Conservation (phyloP, 2,329 filamentous ascomycete genomes). For the Fusarium ambrosium region DNA sequence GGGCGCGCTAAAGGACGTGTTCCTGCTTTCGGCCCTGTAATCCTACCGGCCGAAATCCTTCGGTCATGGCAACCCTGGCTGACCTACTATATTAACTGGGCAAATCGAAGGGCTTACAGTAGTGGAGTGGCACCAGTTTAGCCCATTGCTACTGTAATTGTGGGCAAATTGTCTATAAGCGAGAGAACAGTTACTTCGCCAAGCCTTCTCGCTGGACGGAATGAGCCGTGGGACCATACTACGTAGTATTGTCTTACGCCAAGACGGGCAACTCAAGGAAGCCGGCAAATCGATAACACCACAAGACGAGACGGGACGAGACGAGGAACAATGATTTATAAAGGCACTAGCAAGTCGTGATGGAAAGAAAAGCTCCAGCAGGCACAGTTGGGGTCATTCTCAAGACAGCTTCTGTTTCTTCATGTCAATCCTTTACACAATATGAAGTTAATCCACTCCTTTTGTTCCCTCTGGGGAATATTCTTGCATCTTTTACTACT, state of each 20-base stretch:
- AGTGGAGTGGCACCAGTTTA: neutral
- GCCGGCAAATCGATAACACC: neutral
- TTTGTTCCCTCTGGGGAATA: neutral
- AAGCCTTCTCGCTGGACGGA: neutral
- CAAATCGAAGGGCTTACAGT: neutral
- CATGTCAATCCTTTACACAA: neutral
- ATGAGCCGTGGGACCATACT: neutral
- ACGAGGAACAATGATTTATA: neutral
- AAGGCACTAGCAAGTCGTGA: neutral
- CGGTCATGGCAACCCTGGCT: no score
- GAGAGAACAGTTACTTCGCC: neutral
- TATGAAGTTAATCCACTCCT: neutral
- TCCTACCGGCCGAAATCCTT: neutral
- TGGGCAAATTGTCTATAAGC: neutral
- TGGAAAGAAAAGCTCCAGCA: neutral
- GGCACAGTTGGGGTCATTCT: neutral
- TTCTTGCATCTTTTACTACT: neutral
- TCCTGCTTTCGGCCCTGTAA: neutral
- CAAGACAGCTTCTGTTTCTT: neutral
- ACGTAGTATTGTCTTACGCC: neutral
- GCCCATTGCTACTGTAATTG: neutral
- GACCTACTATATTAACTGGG: neutral
- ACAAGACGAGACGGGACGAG: neutral
- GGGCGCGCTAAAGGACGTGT: neutral
- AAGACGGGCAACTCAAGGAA: neutral